Evolutionary conservation across 139 green algal species (phyloP).

Genomic region (Micromonas commoda): DNA sequence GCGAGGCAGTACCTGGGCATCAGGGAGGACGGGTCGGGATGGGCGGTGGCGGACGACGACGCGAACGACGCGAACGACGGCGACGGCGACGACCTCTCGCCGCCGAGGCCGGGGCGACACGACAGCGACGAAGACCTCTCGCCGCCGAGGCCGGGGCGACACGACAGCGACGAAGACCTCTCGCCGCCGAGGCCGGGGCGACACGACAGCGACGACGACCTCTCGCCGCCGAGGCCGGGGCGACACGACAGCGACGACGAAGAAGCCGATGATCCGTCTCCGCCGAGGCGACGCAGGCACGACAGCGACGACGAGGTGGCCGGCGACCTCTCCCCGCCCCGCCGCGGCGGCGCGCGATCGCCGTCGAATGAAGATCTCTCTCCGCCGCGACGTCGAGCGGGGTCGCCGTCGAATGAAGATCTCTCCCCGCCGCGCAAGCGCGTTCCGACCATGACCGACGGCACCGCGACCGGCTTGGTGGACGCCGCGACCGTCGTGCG

Average conservation of each 20-base stretch:
- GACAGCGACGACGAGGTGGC: neutral
- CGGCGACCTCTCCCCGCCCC: neutral
- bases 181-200: neutral
- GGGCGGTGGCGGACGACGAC: neutral
- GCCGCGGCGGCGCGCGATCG: neutral
- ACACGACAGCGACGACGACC: neutral
- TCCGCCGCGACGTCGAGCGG: neutral
- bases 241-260: slow-evolving; percentile 12
- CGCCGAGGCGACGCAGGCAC: neutral
- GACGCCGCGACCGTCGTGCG: neutral
- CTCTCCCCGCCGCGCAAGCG: neutral
- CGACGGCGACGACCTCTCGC: neutral
- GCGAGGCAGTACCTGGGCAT: slow-evolving; percentile 7
- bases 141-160: neutral
- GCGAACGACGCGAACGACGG: neutral
- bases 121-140: neutral
- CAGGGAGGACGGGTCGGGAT: neutral
- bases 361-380: neutral
- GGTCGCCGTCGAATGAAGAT: neutral
- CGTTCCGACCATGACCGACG: neutral
- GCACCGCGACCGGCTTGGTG: slow-evolving; percentile 1
- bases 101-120: neutral
- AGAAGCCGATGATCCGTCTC: neutral
- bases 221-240: neutral
- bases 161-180: slow-evolving; percentile 10